A percentile compares a stretch with the other conserved stretches of the same genome.
Conservation (phyloP, 2,329 filamentous ascomycete genomes). For the Sarocladiaceae sp. region DNA sequence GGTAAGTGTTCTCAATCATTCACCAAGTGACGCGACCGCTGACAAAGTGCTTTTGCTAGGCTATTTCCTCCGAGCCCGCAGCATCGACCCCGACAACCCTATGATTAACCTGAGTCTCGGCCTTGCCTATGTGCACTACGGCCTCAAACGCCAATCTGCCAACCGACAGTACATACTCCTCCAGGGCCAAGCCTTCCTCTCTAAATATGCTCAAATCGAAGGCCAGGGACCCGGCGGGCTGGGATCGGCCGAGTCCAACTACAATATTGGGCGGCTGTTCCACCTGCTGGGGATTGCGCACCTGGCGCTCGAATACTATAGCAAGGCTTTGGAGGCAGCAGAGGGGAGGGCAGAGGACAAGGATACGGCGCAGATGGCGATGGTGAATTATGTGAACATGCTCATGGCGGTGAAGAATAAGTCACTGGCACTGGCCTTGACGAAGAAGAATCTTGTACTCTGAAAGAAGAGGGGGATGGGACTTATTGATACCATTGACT, state of each 20-base stretch:
- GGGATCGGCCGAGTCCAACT: constrained; percentile 26
- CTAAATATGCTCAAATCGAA: constrained; percentile 23
- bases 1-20: constrained; percentile 39
- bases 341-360: constrained; percentile 6
- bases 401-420: constrained; percentile 24
- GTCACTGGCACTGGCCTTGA: constrained; percentile 18
- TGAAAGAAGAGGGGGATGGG: constrained; percentile 10
- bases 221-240: neutral
- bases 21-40: neutral
- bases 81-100: constrained; percentile 69
- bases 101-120: constrained; percentile 77
- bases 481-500: no score
- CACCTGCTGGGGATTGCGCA: constrained; percentile 29
- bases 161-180: constrained; percentile 84
- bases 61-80: constrained; percentile 75
- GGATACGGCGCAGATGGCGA: constrained; percentile 23
- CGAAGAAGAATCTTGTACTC: constrained; percentile 20
- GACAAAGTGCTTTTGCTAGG: constrained; percentile 32
- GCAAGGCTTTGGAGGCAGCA: constrained; percentile 18
- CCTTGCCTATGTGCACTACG: constrained; percentile 80
- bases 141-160: constrained; percentile 80
- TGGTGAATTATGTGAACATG: constrained; percentile 26
- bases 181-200: constrained; percentile 78
- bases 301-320: constrained; percentile 68
- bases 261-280: constrained; percentile 32